phyloP scores from a whole-genome alignment of 2,329 filamentous ascomycete species.

The Neofusicoccum parvum region DNA sequence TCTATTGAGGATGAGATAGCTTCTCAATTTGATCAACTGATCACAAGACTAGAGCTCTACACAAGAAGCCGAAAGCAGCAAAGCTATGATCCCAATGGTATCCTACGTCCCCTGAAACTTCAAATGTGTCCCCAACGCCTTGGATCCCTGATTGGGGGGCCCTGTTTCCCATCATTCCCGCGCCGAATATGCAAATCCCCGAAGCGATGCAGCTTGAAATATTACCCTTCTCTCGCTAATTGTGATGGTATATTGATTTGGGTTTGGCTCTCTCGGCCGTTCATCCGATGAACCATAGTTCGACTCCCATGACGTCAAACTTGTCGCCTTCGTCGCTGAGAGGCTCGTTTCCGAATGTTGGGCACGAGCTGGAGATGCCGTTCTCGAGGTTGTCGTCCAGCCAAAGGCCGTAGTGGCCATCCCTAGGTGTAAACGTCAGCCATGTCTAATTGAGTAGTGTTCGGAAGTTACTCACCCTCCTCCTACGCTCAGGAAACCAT shows the following conservation, averaged over 20 bases:
- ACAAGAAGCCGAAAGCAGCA: slow-evolving; percentile 7
- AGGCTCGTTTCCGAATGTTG: slow-evolving; percentile 93
- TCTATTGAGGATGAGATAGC: background rate
- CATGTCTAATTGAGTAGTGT: too few relatives aligned
- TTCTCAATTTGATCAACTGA: background rate
- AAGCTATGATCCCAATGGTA: slow-evolving; percentile 4
- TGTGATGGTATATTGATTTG: background rate
- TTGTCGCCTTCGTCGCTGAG: slow-evolving; percentile 91
- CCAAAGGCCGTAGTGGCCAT: slow-evolving; percentile 93
- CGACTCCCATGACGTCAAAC: slow-evolving; percentile 87
- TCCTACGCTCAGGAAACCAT: slow-evolving; percentile 80
- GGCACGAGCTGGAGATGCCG: slow-evolving; percentile 80
- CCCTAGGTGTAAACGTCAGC: slow-evolving; percentile 40
- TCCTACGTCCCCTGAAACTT: slow-evolving; percentile 7
- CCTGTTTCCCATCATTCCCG: slow-evolving; percentile 4
- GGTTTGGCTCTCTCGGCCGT: background rate
- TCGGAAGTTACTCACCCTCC: slow-evolving; percentile 59
- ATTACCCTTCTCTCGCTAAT: slow-evolving; percentile 2
- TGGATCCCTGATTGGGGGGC: slow-evolving; percentile 1
- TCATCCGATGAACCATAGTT: slow-evolving; percentile 85
- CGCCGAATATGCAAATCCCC: slow-evolving; percentile 9
- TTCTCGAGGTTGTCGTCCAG: slow-evolving; percentile 82
- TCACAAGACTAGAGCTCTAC: background rate
- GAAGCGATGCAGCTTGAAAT: background rate
- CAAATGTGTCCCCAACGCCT: slow-evolving; percentile 11